These are phyloP conservation scores for Skeletonema menzelii DNA, from an alignment of 108 stramenopile genomes.

Conservation along the genomic window DNA sequence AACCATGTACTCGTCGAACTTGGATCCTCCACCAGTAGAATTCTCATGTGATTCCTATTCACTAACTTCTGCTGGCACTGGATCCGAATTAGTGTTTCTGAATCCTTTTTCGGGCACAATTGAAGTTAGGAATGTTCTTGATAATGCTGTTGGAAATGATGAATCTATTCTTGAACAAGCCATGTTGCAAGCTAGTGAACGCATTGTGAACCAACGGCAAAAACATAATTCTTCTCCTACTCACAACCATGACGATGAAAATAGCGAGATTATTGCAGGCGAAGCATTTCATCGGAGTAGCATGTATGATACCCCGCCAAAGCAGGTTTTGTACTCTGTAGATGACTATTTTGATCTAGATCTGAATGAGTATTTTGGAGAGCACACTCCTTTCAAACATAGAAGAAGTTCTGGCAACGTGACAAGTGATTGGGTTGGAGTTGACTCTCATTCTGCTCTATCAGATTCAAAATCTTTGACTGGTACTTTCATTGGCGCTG, in stretches of 20 bases:
- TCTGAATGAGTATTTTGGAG: conserved; percentile 52
- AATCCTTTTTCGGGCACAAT: conserved; percentile 63
- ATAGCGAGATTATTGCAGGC: conserved; percentile 37
- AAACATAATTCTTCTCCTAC: not conserved
- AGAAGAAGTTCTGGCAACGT: conserved; percentile 40
- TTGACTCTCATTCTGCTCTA: conserved; percentile 52
- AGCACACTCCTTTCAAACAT: conserved; percentile 13
- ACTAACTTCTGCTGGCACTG: conserved; percentile 39
- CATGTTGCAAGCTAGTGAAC: conserved; percentile 27
- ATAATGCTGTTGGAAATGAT: conserved; percentile 26
- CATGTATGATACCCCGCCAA: conserved; percentile 28
- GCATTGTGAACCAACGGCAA: conserved; percentile 11
- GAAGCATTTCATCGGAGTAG: conserved; percentile 30
- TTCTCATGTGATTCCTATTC: conserved; percentile 59
- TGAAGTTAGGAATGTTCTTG: conserved; percentile 32
- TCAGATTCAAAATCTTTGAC: conserved; percentile 1
- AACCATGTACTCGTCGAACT: not conserved
- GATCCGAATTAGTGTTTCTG: conserved; percentile 51
- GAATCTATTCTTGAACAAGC: conserved; percentile 43
- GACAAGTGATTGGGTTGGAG: conserved; percentile 49
- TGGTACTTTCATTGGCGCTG: conserved; percentile 42
- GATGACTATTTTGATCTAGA: conserved; percentile 52
- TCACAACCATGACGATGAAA: conserved; percentile 11
- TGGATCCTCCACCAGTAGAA: conserved; percentile 61
- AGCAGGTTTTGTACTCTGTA: conserved; percentile 35